Percentiles rank a stretch among this genome's conserved stretches.
phyloP scores from a whole-genome alignment of 306 rosid genomes.

The Glycyrrhiza uralensis region DNA sequence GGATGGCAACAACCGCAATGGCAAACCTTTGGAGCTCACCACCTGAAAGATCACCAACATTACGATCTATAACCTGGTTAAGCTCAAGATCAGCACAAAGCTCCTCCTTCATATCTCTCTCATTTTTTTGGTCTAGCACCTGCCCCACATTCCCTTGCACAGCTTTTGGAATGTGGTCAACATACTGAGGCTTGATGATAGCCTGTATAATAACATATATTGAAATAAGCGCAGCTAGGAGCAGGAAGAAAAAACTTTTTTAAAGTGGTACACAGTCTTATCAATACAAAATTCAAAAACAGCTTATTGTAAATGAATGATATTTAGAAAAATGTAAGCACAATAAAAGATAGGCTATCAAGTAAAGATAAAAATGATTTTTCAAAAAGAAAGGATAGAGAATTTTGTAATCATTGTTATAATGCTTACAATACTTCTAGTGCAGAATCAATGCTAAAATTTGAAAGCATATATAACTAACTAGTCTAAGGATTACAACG shows the following conservation, averaged over 20 bases:
- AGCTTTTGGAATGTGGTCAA: slow-evolving; percentile 95
- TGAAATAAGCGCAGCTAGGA: background rate
- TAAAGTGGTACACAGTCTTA: background rate
- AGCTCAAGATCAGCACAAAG: slow-evolving; percentile 84
- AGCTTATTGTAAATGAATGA: background rate
- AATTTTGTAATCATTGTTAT: background rate
- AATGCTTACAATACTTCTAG: background rate
- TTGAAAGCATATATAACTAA: background rate
- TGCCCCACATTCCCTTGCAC: slow-evolving; percentile 98
- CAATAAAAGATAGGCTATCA: background rate
- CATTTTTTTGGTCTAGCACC: slow-evolving; percentile 86
- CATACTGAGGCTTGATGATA: slow-evolving; percentile 96
- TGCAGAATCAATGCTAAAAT: background rate
- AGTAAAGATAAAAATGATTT: background rate
- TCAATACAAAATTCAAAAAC: background rate
- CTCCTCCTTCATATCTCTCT: slow-evolving; percentile 63
- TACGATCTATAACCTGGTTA: slow-evolving; percentile 93
- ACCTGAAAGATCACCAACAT: slow-evolving; percentile 94
- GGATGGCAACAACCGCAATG: slow-evolving; percentile 94
- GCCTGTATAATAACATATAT: slow-evolving; percentile 46
- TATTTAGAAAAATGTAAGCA: background rate
- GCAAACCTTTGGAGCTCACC: slow-evolving; percentile 99
- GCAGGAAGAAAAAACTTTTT: background rate
- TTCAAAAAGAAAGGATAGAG: background rate
- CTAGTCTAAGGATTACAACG: background rate